phyloP scores from a whole-genome alignment of 345 rosid species.

The Citrus australasica region DNA sequence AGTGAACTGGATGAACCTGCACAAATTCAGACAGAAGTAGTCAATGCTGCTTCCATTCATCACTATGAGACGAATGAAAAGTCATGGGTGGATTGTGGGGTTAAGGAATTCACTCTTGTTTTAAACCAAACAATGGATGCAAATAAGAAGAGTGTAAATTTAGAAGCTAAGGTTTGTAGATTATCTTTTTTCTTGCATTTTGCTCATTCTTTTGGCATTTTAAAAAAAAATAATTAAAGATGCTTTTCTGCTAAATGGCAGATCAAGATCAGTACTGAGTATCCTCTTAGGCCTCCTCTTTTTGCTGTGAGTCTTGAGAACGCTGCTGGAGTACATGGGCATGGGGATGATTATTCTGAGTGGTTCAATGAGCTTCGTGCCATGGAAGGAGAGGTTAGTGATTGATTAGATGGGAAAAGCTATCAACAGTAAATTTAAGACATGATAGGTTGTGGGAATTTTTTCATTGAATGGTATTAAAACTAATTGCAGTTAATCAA shows the following conservation, averaged over 20 bases:
- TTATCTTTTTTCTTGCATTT: conserved; percentile 4
- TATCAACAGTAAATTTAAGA: background rate
- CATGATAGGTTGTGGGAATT: background rate
- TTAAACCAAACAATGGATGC: conserved; percentile 49
- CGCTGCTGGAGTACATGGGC: conserved; percentile 30
- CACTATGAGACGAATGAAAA: conserved; percentile 36
- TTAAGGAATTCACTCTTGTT: conserved; percentile 60
- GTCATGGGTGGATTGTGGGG: conserved; percentile 69
- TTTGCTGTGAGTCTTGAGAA: conserved; percentile 51
- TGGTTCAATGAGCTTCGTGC: conserved; percentile 76
- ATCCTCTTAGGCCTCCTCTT: conserved; percentile 84
- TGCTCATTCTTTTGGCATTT: background rate
- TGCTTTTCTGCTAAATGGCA: conserved; percentile 31
- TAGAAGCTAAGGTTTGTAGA: conserved; percentile 71
- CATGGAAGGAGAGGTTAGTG: conserved; percentile 87
- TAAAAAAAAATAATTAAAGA: background rate
- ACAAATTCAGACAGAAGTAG: conserved; percentile 37
- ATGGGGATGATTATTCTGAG: conserved; percentile 32
- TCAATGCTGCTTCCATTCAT: conserved; percentile 30
- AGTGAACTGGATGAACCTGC: conserved; percentile 75
- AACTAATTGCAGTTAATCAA: background rate
- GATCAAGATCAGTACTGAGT: conserved; percentile 78
- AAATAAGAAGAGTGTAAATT: conserved; percentile 40
- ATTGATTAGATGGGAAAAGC: conserved; percentile 6
- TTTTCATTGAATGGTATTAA: background rate